Evolutionary conservation across 179 eudicot species (phyloP), one percentile per base, ranked within the genome.

Genomic region (Sideroxylon spinosum): DNA sequence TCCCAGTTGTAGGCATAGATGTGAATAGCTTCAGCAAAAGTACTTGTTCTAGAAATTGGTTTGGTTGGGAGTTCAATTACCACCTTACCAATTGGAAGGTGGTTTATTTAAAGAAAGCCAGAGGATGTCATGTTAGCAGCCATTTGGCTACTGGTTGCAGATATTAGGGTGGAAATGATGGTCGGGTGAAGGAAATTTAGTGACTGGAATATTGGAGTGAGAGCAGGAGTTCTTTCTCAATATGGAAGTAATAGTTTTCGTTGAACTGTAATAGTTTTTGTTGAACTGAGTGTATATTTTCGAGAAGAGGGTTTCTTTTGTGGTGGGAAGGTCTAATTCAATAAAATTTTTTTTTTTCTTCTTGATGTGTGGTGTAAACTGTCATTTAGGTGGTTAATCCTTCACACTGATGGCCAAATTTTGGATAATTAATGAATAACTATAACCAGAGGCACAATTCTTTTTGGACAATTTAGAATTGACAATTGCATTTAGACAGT

Each of bases 41-140:
- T 8, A 7, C 13, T 57, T 73, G 7, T 73, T 4, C 3, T 29
- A 29, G 65, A 29, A 56, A 46, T 48, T 69, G 68, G 37, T 69
- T 32, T 26, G 9, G 48, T n/a, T 49, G 53, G 55, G 28, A 69
- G 32, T 20, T 20, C 1, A 11, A 56, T 48, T 29, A 28, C 13
- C 26, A 19, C n/a, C 19, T 73, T 32, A 9, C 29, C 60, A 28
- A 44, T 20, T 32, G n/a, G 32, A 56, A 59, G 32, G 29, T 13
- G 32, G 32, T 69, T 69, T 50, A 6, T 71, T 44, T 52, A 57
- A 22, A 28, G 77, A 46, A 74, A 74, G 77, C 56, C 60, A 22
- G 29, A 3, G 75, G 75, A 74, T 20, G 56, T 60, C 17, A 13
- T 7, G 29, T 12, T 74, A 8, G 61, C 25, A 6, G 22, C 52